phyloP scores from a whole-genome alignment of 495 filamentous ascomycete genomes.

The Astrocystis sublimbata region DNA sequence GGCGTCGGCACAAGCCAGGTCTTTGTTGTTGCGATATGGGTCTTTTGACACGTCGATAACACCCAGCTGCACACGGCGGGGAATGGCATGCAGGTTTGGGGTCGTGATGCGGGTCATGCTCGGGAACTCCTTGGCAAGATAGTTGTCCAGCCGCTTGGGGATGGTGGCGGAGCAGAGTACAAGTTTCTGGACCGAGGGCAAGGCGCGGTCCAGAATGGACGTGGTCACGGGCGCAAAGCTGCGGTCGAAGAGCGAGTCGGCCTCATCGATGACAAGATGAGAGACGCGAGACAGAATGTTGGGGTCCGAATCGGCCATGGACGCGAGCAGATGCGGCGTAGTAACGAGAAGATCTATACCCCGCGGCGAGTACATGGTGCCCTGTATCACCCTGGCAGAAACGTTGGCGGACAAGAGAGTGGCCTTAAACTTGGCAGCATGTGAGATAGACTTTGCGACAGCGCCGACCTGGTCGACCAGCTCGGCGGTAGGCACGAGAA shows the following conservation, averaged over 20 bases:
- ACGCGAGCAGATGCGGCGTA: conserved; percentile 85
- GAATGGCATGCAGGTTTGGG: conserved; percentile 93
- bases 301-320: conserved; percentile 81
- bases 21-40: conserved; percentile 87
- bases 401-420: conserved; percentile 75
- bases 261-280: conserved; percentile 89
- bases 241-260: conserved; percentile 91
- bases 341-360: conserved; percentile 86
- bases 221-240: conserved; percentile 83
- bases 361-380: conserved; percentile 72
- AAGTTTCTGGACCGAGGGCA: conserved; percentile 80
- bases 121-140: conserved; percentile 78
- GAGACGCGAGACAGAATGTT: conserved; percentile 84
- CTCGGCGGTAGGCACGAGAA: conserved; percentile 92
- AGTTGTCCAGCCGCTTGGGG: conserved; percentile 79
- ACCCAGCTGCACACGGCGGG: conserved; percentile 88
- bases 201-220: conserved; percentile 72
- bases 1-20: conserved; percentile 87
- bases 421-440: conserved; percentile 79
- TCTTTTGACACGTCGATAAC: conserved; percentile 88
- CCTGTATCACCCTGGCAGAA: conserved; percentile 77
- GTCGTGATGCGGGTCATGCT: conserved; percentile 82
- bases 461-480: conserved; percentile 83
- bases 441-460: conserved; percentile 77
- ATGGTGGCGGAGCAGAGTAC: conserved; percentile 97